These are phyloP conservation scores for Coemansia sp. DNA, from an alignment of 192 early-diverging fungal genomes.

Conservation along the genomic window DNA sequence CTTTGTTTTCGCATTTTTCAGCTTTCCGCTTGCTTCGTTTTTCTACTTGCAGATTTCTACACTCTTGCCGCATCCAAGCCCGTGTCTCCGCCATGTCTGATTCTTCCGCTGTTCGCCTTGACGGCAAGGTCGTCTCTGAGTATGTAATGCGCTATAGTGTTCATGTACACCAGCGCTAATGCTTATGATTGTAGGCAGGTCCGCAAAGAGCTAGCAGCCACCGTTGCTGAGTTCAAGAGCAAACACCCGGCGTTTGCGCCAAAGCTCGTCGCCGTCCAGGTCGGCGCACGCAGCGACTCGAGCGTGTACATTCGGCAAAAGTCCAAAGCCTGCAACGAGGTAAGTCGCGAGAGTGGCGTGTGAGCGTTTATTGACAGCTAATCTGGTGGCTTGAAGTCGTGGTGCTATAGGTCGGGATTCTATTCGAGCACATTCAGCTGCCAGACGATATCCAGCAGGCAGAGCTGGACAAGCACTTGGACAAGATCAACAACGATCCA, in stretches of 20 bases:
- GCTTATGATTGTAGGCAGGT: constrained; percentile 38
- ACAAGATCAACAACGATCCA: constrained; percentile 74
- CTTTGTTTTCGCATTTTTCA: constrained; percentile 6
- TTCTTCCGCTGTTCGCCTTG: constrained; percentile 15
- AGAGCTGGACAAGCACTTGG: constrained; percentile 66
- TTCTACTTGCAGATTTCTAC: constrained; percentile 2
- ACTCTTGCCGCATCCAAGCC: constrained; percentile 3
- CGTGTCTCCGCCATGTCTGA: constrained; percentile 14
- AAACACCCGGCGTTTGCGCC: constrained; percentile 72
- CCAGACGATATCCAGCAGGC: constrained; percentile 63
- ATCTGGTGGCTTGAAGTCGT: not conserved
- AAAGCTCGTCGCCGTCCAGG: constrained; percentile 86
- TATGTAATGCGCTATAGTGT: constrained; percentile 12
- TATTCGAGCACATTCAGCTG: constrained; percentile 69
- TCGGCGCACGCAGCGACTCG: constrained; percentile 92
- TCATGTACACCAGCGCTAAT: too few relatives aligned
- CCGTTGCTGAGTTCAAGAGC: constrained; percentile 63
- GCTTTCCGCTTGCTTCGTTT: constrained; percentile 5
- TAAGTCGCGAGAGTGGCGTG: constrained; percentile 13
- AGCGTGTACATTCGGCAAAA: constrained; percentile 93
- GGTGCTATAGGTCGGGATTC: constrained; percentile 66
- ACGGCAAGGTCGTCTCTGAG: constrained; percentile 35
- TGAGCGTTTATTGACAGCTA: too few relatives aligned
- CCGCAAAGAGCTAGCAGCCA: constrained; percentile 64
- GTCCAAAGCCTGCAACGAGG: constrained; percentile 80